A percentile compares a stretch with the other conserved stretches of the same genome.
These are phyloP conservation scores for Flaveria floridana DNA, from an alignment of 140 eudicot species.

Conservation along the genomic window DNA sequence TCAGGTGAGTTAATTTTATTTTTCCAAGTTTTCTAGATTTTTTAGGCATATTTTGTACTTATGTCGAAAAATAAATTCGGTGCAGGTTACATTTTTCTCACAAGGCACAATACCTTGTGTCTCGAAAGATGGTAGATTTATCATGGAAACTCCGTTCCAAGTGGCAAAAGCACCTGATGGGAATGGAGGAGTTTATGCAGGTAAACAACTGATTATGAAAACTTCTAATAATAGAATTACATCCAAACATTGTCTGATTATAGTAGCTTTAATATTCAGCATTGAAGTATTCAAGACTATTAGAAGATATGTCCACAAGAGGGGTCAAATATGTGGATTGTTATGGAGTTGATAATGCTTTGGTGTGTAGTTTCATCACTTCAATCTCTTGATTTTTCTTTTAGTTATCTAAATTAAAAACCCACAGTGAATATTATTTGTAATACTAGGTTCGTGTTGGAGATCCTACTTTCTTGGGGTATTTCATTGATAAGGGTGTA, in stretches of 20 bases:
- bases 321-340: constrained; percentile 95
- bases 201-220: constrained; percentile 31
- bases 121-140: constrained; percentile 86
- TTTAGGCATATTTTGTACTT: constrained; percentile 9
- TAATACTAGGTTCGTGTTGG: constrained; percentile 80
- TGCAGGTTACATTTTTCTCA: constrained; percentile 87
- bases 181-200: constrained; percentile 98
- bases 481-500: constrained; percentile 84
- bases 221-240: not conserved
- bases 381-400: constrained; percentile 6
- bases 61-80: constrained; percentile 4
- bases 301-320: constrained; percentile 86
- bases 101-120: constrained; percentile 99
- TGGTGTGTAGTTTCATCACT: constrained; percentile 44
- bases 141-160: constrained; percentile 96
- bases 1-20: constrained; percentile 51
- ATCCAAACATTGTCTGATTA: not conserved
- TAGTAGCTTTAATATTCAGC: constrained; percentile 46
- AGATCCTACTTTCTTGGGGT: constrained; percentile 98
- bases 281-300: constrained; percentile 73
- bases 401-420: not conserved
- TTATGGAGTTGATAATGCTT: constrained; percentile 96
- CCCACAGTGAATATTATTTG: constrained; percentile 1
- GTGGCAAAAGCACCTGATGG: constrained; percentile 99
- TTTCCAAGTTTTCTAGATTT: not conserved